Conservation (phyloP, 2,329 filamentous ascomycete genomes). For the Chaetoscypha palmicola region DNA sequence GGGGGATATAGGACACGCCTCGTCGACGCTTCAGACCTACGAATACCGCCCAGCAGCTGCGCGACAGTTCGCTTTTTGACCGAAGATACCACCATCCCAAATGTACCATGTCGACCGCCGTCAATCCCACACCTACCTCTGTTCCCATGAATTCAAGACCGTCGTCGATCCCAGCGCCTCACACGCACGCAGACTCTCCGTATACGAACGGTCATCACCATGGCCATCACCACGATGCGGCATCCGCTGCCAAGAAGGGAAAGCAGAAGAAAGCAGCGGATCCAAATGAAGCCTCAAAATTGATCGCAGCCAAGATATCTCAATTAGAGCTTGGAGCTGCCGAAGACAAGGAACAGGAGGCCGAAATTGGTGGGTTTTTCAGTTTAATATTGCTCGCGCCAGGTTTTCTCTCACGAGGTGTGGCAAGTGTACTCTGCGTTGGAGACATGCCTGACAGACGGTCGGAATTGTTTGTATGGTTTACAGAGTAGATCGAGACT, state of each 20-base stretch:
- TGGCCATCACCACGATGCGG: slow-evolving; percentile 41
- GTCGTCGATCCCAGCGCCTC: slow-evolving; percentile 25
- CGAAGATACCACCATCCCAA: slow-evolving; percentile 1
- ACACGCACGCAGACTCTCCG: slow-evolving; percentile 24
- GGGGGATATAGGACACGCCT: not conserved
- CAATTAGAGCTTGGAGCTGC: slow-evolving; percentile 91
- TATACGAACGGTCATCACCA: slow-evolving; percentile 31
- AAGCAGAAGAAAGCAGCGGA: slow-evolving; percentile 82
- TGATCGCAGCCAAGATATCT: slow-evolving; percentile 87
- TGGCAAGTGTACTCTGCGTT: slow-evolving; percentile 3
- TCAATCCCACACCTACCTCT: slow-evolving; percentile 34
- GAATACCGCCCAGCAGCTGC: too few species aligned
- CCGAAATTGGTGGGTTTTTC: slow-evolving; percentile 74
- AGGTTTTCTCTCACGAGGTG: slow-evolving; percentile 4
- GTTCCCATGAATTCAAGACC: slow-evolving; percentile 27
- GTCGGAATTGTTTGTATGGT: too few species aligned
- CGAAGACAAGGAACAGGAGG: slow-evolving; percentile 90
- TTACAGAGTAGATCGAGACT: too few species aligned
- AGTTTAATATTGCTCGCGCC: slow-evolving; percentile 11
- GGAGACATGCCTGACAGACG: not conserved
- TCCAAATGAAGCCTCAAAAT: slow-evolving; percentile 81
- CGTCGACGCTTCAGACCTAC: too few species aligned
- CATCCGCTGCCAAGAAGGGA: slow-evolving; percentile 60
- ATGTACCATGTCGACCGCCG: slow-evolving; percentile 30
- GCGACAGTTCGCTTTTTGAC: too few species aligned